Percentiles rank a stretch among this genome's conserved stretches.
Evolutionary conservation across 495 filamentous ascomycete genomes (phyloP).

Genomic region (Alectoria sarmentosa): DNA sequence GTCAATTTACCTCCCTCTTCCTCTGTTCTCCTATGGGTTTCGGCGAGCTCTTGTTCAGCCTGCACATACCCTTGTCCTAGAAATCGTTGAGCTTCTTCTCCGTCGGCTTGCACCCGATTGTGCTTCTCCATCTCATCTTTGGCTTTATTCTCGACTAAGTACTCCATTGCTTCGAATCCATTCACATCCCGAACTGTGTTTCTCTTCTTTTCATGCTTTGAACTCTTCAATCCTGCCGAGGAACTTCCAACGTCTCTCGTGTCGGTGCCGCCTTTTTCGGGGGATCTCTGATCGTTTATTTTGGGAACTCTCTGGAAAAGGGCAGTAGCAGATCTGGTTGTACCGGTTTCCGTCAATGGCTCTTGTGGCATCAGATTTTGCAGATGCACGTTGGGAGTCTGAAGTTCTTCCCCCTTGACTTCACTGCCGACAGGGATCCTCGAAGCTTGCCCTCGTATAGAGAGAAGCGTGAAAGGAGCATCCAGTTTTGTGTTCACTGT

Average conservation of each 20-base stretch:
- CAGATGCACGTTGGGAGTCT: background rate
- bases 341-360: background rate
- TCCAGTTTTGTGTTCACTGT: constrained; percentile 12
- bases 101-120: no score
- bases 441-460: constrained; percentile 4
- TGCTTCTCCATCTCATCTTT: no score
- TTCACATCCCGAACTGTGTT: no score
- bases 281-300: background rate
- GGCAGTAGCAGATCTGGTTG: background rate
- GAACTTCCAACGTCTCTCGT: no score
- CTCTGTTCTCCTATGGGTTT: background rate
- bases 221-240: no score
- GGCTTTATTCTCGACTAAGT: no score
- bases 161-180: no score
- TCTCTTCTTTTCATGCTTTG: no score
- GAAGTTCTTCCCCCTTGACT: background rate
- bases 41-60: background rate
- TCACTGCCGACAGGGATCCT: background rate
- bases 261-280: no score
- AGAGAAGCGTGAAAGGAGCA: constrained; percentile 13
- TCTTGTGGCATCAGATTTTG: background rate
- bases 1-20: background rate
- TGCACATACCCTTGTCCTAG: background rate
- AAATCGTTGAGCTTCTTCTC: background rate
- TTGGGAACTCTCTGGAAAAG: background rate